These are phyloP conservation scores for Mucor circinelloides DNA, from an alignment of 371 early-diverging fungal species.

Conservation along the genomic window DNA sequence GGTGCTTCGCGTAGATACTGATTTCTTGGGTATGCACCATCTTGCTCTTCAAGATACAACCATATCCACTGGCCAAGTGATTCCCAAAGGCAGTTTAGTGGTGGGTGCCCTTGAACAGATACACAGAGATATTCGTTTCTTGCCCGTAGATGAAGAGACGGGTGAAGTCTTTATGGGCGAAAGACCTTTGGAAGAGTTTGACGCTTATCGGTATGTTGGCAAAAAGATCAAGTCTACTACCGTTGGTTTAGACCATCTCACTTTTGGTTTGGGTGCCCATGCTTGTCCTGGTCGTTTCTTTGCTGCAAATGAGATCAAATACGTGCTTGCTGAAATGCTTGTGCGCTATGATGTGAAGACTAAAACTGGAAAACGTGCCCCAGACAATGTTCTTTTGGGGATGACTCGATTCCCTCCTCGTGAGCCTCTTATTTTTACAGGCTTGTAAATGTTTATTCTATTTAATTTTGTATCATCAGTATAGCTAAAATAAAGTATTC, in stretches of 20 bases:
- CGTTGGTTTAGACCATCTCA: conserved; percentile 19
- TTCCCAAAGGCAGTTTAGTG: conserved; percentile 44
- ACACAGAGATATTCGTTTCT: conserved; percentile 16
- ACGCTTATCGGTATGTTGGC: conserved; percentile 31
- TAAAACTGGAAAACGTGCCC: conserved; percentile 29
- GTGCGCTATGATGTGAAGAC: conserved; percentile 28
- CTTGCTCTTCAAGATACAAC: conserved; percentile 31
- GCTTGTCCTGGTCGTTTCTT: conserved; percentile 58
- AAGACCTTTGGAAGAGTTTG: conserved; percentile 24
- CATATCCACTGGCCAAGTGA: conserved; percentile 44
- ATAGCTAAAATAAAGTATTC: background rate
- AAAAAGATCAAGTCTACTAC: conserved; percentile 24
- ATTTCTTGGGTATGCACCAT: conserved; percentile 40
- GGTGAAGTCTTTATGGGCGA: background rate
- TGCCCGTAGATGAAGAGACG: conserved; percentile 6
- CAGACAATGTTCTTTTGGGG: conserved; percentile 28
- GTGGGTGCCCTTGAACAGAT: conserved; percentile 27
- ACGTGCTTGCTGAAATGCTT: conserved; percentile 32
- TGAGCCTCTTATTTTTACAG: conserved; percentile 26
- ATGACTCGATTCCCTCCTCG: conserved; percentile 35
- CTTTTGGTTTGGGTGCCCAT: conserved; percentile 43
- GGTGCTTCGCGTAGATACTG: conserved; percentile 38
- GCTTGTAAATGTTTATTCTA: background rate
- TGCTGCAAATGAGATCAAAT: conserved; percentile 53
- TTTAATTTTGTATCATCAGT: background rate